phyloP scores from a whole-genome alignment of 78 protist genomes.

The Dictyostelium citrinum region DNA sequence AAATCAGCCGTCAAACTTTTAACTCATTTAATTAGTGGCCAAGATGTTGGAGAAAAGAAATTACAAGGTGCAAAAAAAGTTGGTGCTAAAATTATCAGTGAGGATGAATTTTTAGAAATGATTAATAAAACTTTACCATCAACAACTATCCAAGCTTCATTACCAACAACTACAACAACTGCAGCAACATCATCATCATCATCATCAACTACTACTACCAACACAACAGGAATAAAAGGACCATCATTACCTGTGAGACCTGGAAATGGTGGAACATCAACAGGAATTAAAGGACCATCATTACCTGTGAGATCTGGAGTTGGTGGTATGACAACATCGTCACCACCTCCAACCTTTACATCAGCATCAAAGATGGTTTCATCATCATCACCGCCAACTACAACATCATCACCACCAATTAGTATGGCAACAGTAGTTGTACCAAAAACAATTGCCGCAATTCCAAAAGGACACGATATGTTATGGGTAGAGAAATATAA shows the following conservation, averaged over 20 bases:
- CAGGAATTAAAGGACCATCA: neutral
- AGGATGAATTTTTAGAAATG: constrained; percentile 66
- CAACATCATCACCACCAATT: neutral
- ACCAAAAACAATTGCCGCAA: neutral
- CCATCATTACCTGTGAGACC: neutral
- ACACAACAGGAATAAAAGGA: neutral
- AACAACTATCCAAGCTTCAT: neutral
- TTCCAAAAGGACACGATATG: constrained; percentile 21
- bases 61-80: neutral
- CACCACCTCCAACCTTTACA: neutral
- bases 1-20: constrained; percentile 31
- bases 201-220: neutral
- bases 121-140: neutral
- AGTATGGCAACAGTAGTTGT: neutral
- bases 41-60: constrained; percentile 44
- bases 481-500: constrained; percentile 88
- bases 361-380: neutral
- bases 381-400: neutral
- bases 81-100: constrained; percentile 13
- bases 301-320: neutral
- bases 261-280: neutral
- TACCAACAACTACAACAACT: neutral
- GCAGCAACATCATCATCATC: neutral
- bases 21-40: constrained; percentile 47
- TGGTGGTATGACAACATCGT: neutral